Base-by-base conservation (phyloP, 192 early-diverging fungal genomes). In the Coemansia sp. region DNA sequence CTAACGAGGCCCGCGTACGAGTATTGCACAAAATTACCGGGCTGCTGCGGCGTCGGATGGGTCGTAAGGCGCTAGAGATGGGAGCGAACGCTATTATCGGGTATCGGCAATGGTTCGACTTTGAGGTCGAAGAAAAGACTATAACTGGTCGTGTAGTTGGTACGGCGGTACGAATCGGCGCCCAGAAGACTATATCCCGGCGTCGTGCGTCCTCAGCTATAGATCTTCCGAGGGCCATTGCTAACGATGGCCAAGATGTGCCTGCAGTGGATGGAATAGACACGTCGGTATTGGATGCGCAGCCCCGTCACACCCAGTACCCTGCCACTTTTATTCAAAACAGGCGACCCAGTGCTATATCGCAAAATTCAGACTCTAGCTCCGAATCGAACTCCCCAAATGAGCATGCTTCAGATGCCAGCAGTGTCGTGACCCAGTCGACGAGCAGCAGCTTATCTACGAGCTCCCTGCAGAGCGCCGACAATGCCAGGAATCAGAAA, bases 121-220 rank as follows among this genome's bases (percentile, higher is more conserved):
- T 92, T 50, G 93, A 94, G 70, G 87, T 77, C 39, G 87, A 92
- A 64, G 86, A 91, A 61, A 79, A 87, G 52, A 73, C 86, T 19
- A 93, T 94, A 38, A 93, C 90, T 0, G 90, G 87, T 9, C 77
- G 92, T 7, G 91, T 89, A 2, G 89, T 92, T 47, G 93, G 91
- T 30, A 93, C 92, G 7, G 93, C 92, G 0, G 89, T 92, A 23
- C 75, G 77, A 33, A 69, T 93, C 17, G 80, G 82, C 32, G 6
- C 40, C 13, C 71, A 19, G 1, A 62, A 55, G 69, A 71, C 16
- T 38, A 65, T 21, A 23, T 42, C 43, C 17, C 73, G 53, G 35
- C 71, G 77, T 0, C 66, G 68, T 8, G 30, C 43, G 21, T 64
- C 77, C 0, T 77, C 63, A 26, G 32, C 62, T 14, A 66, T 46